phyloP scores from a whole-genome alignment of 768 basidiomycete genomes.

The Suillus variegatus region DNA sequence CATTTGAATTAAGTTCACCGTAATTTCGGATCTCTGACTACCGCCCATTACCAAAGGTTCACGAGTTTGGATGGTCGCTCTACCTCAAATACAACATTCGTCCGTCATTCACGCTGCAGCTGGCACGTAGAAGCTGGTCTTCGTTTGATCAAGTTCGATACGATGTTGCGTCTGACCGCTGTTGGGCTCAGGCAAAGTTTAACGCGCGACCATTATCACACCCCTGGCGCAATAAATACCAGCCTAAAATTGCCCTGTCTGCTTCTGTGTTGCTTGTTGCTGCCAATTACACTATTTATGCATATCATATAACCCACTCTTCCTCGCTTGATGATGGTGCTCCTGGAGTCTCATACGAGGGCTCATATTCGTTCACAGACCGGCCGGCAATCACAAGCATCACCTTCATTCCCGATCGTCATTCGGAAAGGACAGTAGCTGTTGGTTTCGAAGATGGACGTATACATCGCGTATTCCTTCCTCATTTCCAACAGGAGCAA shows the following conservation, averaged over 20 bases:
- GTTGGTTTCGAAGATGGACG: constrained; percentile 63
- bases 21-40: not conserved
- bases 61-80: constrained; percentile 58
- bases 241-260: constrained; percentile 58
- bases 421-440: constrained; percentile 45
- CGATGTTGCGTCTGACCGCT: constrained; percentile 49
- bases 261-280: constrained; percentile 59
- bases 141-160: constrained; percentile 47
- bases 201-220: constrained; percentile 65
- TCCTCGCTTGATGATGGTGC: not conserved
- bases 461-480: constrained; percentile 48
- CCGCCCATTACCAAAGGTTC: constrained; percentile 43
- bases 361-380: constrained; percentile 40
- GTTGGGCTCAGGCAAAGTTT: constrained; percentile 54
- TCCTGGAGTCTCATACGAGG: constrained; percentile 40
- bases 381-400: constrained; percentile 57
- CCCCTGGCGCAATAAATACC: constrained; percentile 57
- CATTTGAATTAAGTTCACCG: constrained; percentile 22
- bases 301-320: constrained; percentile 48
- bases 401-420: constrained; percentile 47
- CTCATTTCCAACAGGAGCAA: constrained; percentile 11
- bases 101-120: constrained; percentile 52
- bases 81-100: constrained; percentile 54
- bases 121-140: constrained; percentile 46
- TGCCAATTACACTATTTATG: constrained; percentile 57